Evolutionary conservation across 2,329 filamentous ascomycete genomes (phyloP), one percentile per base, ranked within the genome.

Genomic region (Colletotrichum sp.): DNA sequence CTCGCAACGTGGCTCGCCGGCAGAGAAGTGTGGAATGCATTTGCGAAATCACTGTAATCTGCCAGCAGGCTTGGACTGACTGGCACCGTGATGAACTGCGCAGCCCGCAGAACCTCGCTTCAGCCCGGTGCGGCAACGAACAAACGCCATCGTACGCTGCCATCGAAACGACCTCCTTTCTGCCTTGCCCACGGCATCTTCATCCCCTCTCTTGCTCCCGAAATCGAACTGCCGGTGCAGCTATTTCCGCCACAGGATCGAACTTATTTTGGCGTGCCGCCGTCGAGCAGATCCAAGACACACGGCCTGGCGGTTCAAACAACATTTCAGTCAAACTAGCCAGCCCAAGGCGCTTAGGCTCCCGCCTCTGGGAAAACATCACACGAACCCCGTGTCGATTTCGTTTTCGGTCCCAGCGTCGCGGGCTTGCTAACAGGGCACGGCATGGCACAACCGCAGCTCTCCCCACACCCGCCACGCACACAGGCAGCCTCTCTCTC

Each of bases 331-430:
- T 30, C 61, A 27, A 55, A 52, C 72, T 67, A 66, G 52, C 27
- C 12, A 48, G 34, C 25, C 59, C 19, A 32, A 61, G 32, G 70
- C 61, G 63, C 73, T 55, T 71, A 61, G 48, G 52, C 55, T 71
- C 61, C 52, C 55, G 59, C 36, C 36, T 52, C 9, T 44, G 11
- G 15, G 72, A 28, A 36, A 34, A 39, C 48, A 73, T 55, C 57
- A 63, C 60, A 70, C 65, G 34, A 70, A 65, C 55, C 71, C 74
- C 60, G 74, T 76, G 74, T 70, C 65, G 60, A 76, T 76, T 71
- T 71, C 39, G 39, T 32, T 44, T 44, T 28, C 36, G 34, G 64
- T n/a, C 28, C 25, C 27, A 30, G 44, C 57, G 64, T 74, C 25
- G n/a, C n/a, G 55, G 28, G 44, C 59, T 30, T 74, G 66, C 71